Evolutionary conservation across 2,329 filamentous ascomycete genomes (phyloP), one percentile per base, ranked within the genome.

Genomic region (Ophiostoma sp.): DNA sequence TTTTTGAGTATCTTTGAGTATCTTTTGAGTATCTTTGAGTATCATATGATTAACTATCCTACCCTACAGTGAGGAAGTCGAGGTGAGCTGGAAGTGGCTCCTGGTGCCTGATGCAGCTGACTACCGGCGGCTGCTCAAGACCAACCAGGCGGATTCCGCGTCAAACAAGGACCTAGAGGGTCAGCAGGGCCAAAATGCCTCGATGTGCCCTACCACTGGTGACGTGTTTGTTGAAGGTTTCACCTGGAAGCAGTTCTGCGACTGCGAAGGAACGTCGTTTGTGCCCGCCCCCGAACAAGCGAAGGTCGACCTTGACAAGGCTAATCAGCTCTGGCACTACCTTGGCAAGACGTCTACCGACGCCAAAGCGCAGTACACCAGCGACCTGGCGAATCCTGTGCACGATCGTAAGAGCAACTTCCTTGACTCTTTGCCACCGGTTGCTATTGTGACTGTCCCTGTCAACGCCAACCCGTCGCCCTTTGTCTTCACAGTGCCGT

Each of bases 361-460:
- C 79, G 92, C 94, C 71, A 94, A 91, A 81, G 91, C 94, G 33
- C 94, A 97, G 80, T 99, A 96, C 82, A 97, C 95, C 4, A 93
- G 96, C 78, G 90, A 97, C 82, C 89, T 87, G 59, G 76, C 79
- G 9, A 85, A 82, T 15, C 86, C 82, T n/a, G 84, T 84, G 63
- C 87, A 93, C 81, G 93, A 93, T 74, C 83, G 86, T 1, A 91
- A 88, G 82, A 90, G 90, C 76, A 92, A 92, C 79, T 95, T 92
- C 81, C 81, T 94, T 79, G 91, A 93, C 63, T 90, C 91, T 75
- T 81, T 82, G 31, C 78, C 77, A 64, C 75, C 79, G 19, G 76
- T 75, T 8, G 15, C 31, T n/a, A 6, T n/a, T 22, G 36, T 66
- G 39, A 11, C n/a, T 25, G 42, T 19, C 42, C 42, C 42, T 15